Conservation (phyloP, 257 asterid genomes). For the Ilex aquifolium region DNA sequence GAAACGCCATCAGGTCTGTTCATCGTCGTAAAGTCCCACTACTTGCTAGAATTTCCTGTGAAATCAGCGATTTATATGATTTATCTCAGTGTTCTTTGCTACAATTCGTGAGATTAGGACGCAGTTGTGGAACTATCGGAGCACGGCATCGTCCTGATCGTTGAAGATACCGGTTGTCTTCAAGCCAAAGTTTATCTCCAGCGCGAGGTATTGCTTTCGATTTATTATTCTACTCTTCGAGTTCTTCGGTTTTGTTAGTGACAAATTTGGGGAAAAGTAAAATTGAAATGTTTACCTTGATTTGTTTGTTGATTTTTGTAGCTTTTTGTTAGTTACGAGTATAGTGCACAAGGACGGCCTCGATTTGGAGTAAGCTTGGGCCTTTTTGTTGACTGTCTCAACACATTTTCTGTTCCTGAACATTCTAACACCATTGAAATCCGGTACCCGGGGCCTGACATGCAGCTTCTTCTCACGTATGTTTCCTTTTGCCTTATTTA, state of each 20-base stretch:
- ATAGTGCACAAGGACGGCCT: slow-evolving; percentile 77
- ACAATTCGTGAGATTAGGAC: slow-evolving; percentile 38
- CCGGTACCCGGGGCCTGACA: slow-evolving; percentile 91
- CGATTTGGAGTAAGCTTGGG: slow-evolving; percentile 91
- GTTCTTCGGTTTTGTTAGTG: no score
- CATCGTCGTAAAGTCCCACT: neutral
- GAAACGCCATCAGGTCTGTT: slow-evolving; percentile 78
- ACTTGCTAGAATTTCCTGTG: neutral
- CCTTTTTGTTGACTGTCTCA: slow-evolving; percentile 75
- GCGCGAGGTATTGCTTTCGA: slow-evolving; percentile 51
- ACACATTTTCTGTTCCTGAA: slow-evolving; percentile 79
- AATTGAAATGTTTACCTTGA: no score
- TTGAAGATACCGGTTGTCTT: slow-evolving; percentile 86
- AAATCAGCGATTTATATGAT: neutral
- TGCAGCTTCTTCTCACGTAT: slow-evolving; percentile 89
- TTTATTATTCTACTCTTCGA: neutral
- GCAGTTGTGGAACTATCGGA: slow-evolving; percentile 82
- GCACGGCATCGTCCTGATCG: slow-evolving; percentile 87
- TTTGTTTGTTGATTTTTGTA: slow-evolving; percentile 11
- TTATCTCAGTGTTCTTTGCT: neutral
- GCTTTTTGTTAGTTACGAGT: slow-evolving; percentile 75
- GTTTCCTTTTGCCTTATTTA: neutral
- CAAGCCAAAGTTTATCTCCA: slow-evolving; percentile 93
- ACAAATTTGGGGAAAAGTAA: no score
- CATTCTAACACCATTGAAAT: slow-evolving; percentile 59